Evolutionary conservation across 2,329 filamentous ascomycete genomes (phyloP).

Genomic region (Xylaria sp.): DNA sequence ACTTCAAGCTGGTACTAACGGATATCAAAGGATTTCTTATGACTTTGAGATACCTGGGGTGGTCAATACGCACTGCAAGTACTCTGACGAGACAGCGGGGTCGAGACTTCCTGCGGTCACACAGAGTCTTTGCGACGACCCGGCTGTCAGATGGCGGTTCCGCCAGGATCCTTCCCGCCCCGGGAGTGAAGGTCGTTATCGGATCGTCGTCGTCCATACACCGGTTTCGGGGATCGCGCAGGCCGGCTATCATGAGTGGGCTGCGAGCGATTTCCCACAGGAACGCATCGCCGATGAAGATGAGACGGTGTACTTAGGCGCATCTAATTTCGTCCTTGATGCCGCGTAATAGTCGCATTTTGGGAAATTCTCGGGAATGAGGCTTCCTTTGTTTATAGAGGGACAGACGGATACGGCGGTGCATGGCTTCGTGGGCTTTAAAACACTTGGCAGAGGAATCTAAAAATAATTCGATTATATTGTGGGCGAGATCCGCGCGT

Average conservation of each 20-base stretch:
- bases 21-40: slow-evolving; percentile 30
- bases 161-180: slow-evolving; percentile 35
- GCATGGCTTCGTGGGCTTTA: not conserved
- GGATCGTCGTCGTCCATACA: slow-evolving; percentile 34
- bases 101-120: slow-evolving; percentile 30
- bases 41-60: slow-evolving; percentile 26
- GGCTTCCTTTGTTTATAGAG: not conserved
- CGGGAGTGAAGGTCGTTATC: slow-evolving; percentile 32
- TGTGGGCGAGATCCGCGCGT: too few species aligned
- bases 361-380: not conserved
- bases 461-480: too few species aligned
- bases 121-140: slow-evolving; percentile 30
- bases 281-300: slow-evolving; percentile 12
- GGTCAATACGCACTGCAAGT: slow-evolving; percentile 28
- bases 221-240: slow-evolving; percentile 12
- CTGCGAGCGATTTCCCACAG: slow-evolving; percentile 30
- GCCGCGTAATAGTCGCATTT: not conserved
- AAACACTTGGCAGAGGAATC: too few species aligned
- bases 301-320: slow-evolving; percentile 34
- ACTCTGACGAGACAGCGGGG: slow-evolving; percentile 30
- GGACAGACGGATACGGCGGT: not conserved
- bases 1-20: not conserved
- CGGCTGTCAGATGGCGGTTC: slow-evolving; percentile 36
- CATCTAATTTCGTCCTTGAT: slow-evolving; percentile 30
- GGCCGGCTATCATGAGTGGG: slow-evolving; percentile 37